Evolutionary conservation across 164 flowering plant genomes (phyloP).

Genomic region (Tetracentron sinense): DNA sequence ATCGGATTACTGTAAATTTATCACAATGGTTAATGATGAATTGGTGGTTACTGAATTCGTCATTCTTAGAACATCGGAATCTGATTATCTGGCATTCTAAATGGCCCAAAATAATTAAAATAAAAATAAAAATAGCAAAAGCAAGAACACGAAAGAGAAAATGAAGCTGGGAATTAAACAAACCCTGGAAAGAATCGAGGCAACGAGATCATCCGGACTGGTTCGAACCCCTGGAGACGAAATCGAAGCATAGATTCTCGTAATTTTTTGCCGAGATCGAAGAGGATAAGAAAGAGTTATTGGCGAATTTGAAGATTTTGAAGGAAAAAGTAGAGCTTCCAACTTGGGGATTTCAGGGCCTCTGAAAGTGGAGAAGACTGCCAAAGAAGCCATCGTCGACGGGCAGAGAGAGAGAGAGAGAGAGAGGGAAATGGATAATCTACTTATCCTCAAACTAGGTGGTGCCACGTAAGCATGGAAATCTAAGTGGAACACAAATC

Average conservation of each 20-base stretch:
- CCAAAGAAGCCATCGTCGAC: slow-evolving; percentile 17
- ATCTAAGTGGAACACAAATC: neutral
- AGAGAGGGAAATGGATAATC: neutral
- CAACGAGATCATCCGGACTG: slow-evolving; percentile 43
- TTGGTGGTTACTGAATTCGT: too few relatives aligned
- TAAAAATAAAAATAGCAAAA: neutral
- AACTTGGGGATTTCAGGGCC: slow-evolving; percentile 10
- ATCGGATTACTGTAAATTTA: too few relatives aligned
- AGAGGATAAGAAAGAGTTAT: slow-evolving; percentile 4
- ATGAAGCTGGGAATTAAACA: neutral
- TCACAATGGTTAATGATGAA: too few relatives aligned
- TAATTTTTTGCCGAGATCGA: slow-evolving; percentile 5
- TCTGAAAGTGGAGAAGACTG: slow-evolving; percentile 20
- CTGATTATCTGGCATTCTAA: neutral
- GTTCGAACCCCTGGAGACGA: slow-evolving; percentile 31
- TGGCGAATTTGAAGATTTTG: slow-evolving; percentile 10
- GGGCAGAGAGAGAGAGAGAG: slow-evolving; percentile 3
- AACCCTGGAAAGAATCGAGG: slow-evolving; percentile 62
- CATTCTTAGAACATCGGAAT: neutral
- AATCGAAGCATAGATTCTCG: slow-evolving; percentile 21
- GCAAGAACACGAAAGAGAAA: neutral
- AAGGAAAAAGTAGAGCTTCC: neutral
- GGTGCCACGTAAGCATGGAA: neutral
- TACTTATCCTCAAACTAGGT: too few relatives aligned
- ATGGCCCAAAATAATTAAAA: neutral